Conservation (phyloP, 495 filamentous ascomycete genomes). For the Filosporella fistucella region DNA sequence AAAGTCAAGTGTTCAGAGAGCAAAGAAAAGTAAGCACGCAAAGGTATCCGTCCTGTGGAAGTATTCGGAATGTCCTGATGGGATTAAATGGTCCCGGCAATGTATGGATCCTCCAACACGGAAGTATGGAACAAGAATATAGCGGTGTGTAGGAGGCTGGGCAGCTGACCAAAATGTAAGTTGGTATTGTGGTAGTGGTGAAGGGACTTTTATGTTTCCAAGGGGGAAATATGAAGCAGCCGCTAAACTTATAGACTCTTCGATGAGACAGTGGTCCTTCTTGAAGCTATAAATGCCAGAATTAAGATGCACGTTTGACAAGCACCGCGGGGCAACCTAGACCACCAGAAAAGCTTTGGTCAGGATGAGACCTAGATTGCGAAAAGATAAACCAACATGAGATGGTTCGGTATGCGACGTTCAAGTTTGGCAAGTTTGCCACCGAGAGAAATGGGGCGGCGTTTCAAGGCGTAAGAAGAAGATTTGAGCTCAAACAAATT, state of each 20-base stretch:
- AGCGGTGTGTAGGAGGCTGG: constrained; percentile 14
- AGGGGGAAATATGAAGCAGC: constrained; percentile 9
- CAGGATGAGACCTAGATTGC: neutral
- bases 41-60: constrained; percentile 4
- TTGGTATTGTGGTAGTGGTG: neutral
- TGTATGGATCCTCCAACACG: constrained; percentile 14
- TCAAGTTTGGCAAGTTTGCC: too few relatives aligned
- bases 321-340: constrained; percentile 3
- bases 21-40: constrained; percentile 18
- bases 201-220: constrained; percentile 11
- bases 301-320: constrained; percentile 10
- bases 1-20: constrained; percentile 13
- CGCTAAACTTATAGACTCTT: constrained; percentile 16
- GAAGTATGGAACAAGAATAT: neutral
- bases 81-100: constrained; percentile 12
- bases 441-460: too few relatives aligned
- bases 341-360: constrained; percentile 1
- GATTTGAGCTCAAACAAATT: too few relatives aligned
- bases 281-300: constrained; percentile 6
- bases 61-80: constrained; percentile 7
- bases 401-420: neutral
- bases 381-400: neutral
- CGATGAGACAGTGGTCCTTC: constrained; percentile 7
- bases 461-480: too few relatives aligned
- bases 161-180: constrained; percentile 12